These are phyloP conservation scores for Ichthyophthirius multifiliis DNA, from an alignment of 169 alveolate genomes.

Conservation along the genomic window DNA sequence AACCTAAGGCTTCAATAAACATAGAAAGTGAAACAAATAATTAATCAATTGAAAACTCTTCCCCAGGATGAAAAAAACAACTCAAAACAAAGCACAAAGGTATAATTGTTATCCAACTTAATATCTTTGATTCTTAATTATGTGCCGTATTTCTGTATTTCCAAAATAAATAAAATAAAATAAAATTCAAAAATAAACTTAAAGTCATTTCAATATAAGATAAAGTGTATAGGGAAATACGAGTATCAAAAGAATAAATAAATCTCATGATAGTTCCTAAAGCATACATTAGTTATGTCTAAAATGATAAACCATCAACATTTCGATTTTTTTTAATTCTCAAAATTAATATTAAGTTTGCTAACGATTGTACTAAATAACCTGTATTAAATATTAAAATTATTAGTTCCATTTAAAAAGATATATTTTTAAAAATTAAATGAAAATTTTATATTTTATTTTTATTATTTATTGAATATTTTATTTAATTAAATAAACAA, in stretches of 20 bases:
- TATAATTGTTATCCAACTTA: neutral
- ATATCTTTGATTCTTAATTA: neutral
- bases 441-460: no score
- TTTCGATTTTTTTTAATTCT: neutral
- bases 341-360: neutral
- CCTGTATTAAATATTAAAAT: no score
- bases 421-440: no score
- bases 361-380: no score
- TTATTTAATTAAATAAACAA: no score
- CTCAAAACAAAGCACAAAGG: neutral
- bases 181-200: neutral
- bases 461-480: no score
- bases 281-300: neutral
- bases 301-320: neutral
- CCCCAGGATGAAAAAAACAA: slow-evolving; percentile 2
- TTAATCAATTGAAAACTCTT: neutral
- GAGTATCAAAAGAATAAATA: neutral
- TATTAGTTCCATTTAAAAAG: no score
- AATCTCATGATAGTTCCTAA: slow-evolving; percentile 3
- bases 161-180: neutral
- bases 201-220: neutral
- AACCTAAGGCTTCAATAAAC: slow-evolving; percentile 9
- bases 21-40: neutral
- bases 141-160: neutral
- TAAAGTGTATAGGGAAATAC: neutral